A percentile compares a stretch with the other conserved stretches of the same genome.
These are phyloP conservation scores for Verticillium nubilum DNA, from an alignment of 2,329 filamentous ascomycete species.

Conservation along the genomic window DNA sequence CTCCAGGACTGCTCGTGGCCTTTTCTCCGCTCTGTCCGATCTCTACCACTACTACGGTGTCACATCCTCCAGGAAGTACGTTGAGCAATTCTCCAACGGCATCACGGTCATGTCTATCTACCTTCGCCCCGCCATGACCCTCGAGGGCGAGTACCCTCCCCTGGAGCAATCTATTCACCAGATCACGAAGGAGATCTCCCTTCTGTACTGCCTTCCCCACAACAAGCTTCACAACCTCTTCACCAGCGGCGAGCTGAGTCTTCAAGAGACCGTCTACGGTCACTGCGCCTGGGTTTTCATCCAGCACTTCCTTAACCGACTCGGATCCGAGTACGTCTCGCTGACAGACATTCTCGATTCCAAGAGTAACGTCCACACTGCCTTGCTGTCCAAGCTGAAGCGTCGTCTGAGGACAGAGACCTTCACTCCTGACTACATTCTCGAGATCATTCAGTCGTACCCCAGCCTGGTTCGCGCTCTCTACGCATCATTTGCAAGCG, in stretches of 20 bases:
- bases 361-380: conserved; percentile 47
- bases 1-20: conserved; percentile 80
- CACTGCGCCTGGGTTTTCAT: conserved; percentile 98
- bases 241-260: conserved; percentile 75
- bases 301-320: conserved; percentile 93
- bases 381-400: conserved; percentile 66
- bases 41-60: conserved; percentile 98
- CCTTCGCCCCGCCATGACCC: conserved; percentile 64
- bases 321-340: conserved; percentile 87
- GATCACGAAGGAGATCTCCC: conserved; percentile 96
- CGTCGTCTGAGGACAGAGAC: conserved; percentile 91
- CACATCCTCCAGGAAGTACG: conserved; percentile 93
- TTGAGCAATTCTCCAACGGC: conserved; percentile 98
- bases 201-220: conserved; percentile 95
- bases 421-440: conserved; percentile 96
- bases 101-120: conserved; percentile 97
- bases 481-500: conserved; percentile 86
- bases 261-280: conserved; percentile 95
- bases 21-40: conserved; percentile 93
- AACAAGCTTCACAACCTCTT: conserved; percentile 94
- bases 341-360: conserved; percentile 74
- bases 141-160: conserved; percentile 59
- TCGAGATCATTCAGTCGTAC: conserved; percentile 92
- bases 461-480: conserved; percentile 80
- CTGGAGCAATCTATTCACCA: conserved; percentile 96